phyloP scores from a whole-genome alignment of 192 early-diverging fungal species.

The Phlyctochytrium bullatum region DNA sequence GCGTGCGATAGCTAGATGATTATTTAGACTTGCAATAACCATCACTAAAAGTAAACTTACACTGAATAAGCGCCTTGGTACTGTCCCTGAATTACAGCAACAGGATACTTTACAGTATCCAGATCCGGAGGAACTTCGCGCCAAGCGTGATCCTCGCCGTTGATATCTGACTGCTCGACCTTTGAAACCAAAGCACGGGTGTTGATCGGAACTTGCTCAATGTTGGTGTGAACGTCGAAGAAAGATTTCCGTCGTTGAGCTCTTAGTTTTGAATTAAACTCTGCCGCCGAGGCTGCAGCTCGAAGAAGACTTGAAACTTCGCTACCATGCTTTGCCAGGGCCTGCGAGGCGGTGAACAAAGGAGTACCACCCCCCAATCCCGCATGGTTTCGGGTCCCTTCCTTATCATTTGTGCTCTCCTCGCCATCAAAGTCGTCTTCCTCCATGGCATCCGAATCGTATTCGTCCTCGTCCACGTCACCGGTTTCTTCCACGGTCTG shows the following conservation, averaged over 20 bases:
- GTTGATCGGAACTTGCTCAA: constrained; percentile 42
- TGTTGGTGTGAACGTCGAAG: constrained; percentile 47
- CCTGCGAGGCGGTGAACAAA: background rate
- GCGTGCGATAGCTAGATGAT: constrained; percentile 19
- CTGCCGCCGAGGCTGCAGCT: constrained; percentile 44
- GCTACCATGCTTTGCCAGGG: background rate
- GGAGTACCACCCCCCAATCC: background rate
- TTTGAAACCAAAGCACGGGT: constrained; percentile 22
- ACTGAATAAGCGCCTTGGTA: constrained; percentile 43
- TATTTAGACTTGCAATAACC: background rate
- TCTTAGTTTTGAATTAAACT: constrained; percentile 45
- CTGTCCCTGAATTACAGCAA: constrained; percentile 47
- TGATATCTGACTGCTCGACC: background rate
- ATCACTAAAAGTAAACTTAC: constrained; percentile 22
- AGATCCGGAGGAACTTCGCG: constrained; percentile 19
- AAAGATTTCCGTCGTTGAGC: constrained; percentile 28
- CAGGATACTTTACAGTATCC: constrained; percentile 32
- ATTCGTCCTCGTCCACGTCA: constrained; percentile 19
- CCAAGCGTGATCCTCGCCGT: background rate
- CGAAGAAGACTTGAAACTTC: constrained; percentile 16
- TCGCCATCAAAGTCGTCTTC: constrained; percentile 18
- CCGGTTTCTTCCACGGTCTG: constrained; percentile 28
- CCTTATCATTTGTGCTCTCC: background rate
- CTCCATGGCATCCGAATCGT: background rate
- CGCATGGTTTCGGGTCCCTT: background rate